A percentile compares a stretch with the other conserved stretches of the same genome.
Evolutionary conservation across 257 asterid species (phyloP).

Genomic region (Forsythia suspensa): DNA sequence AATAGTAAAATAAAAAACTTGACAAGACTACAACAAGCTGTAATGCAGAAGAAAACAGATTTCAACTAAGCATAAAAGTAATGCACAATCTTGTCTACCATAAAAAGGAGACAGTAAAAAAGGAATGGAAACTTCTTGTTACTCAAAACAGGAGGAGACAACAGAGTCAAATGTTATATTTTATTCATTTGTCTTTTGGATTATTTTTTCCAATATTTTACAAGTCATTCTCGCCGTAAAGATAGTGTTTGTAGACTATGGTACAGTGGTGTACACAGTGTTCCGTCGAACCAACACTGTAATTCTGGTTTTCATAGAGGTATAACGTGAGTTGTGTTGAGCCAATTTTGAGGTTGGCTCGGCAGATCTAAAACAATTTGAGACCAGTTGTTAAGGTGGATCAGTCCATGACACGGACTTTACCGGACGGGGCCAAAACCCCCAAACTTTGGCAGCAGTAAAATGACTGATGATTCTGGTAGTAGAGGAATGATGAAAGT

Average conservation of each 20-base stretch:
- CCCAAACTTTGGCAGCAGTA: constrained; percentile 16
- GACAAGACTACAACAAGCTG: constrained; percentile 49
- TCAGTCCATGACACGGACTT: neutral
- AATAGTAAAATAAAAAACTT: neutral
- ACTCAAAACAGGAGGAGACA: constrained; percentile 42
- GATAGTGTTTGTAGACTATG: no score
- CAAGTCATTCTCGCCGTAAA: neutral
- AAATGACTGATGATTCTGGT: constrained; percentile 33
- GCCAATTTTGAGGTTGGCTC: neutral
- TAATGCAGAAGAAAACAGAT: neutral
- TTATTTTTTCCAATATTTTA: constrained; percentile 24
- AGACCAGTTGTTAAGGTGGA: neutral
- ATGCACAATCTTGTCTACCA: constrained; percentile 28
- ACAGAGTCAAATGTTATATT: constrained; percentile 31
- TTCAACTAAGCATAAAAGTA: constrained; percentile 19
- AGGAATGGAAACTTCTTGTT: constrained; percentile 50
- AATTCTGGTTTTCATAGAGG: neutral
- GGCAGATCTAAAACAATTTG: neutral
- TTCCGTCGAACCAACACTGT: neutral
- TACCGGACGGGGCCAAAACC: neutral
- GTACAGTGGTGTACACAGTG: neutral
- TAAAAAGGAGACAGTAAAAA: constrained; percentile 38
- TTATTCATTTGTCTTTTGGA: constrained; percentile 10
- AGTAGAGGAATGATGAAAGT: constrained; percentile 35
- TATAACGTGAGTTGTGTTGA: neutral